phyloP scores from a whole-genome alignment of 768 basidiomycete genomes.

The Glaciozyma martinii region DNA sequence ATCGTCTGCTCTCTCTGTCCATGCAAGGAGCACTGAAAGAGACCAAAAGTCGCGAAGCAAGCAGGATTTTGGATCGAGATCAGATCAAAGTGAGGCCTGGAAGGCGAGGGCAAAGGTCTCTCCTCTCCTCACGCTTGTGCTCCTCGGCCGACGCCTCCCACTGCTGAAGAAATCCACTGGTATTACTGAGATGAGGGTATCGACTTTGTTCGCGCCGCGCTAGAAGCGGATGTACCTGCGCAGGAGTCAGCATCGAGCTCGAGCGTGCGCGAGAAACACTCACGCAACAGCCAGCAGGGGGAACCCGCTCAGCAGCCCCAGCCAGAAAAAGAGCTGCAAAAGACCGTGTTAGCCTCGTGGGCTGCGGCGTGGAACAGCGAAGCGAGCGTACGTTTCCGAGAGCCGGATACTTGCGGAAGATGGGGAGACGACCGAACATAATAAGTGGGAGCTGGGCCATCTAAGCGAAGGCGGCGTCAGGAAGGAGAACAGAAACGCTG shows the following conservation, averaged over 20 bases:
- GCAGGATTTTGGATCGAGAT: too few relatives aligned
- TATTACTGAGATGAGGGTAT: too few relatives aligned
- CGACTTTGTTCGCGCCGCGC: not conserved
- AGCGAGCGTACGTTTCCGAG: constrained; percentile 44
- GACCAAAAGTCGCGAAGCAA: too few relatives aligned
- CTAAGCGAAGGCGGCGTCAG: constrained; percentile 40
- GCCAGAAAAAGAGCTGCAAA: constrained; percentile 67
- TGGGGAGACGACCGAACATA: constrained; percentile 62
- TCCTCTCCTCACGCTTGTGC: too few relatives aligned
- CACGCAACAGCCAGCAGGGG: constrained; percentile 81
- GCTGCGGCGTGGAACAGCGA: too few relatives aligned
- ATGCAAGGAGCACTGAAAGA: too few relatives aligned
- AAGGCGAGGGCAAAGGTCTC: too few relatives aligned
- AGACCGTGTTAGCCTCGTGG: constrained; percentile 1
- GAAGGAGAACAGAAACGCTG: constrained; percentile 4
- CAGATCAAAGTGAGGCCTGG: too few relatives aligned
- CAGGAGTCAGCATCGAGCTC: not conserved
- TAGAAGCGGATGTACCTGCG: not conserved
- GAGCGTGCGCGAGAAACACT: constrained; percentile 32
- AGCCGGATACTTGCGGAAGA: constrained; percentile 69
- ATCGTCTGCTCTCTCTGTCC: too few relatives aligned
- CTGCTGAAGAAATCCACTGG: too few relatives aligned
- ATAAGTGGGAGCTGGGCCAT: constrained; percentile 90
- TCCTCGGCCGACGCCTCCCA: too few relatives aligned
- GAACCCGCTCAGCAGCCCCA: constrained; percentile 75